Percentiles rank a stretch among this genome's conserved stretches.
Conservation (phyloP, 441 rosid genomes). For the Populus tomentosa region DNA sequence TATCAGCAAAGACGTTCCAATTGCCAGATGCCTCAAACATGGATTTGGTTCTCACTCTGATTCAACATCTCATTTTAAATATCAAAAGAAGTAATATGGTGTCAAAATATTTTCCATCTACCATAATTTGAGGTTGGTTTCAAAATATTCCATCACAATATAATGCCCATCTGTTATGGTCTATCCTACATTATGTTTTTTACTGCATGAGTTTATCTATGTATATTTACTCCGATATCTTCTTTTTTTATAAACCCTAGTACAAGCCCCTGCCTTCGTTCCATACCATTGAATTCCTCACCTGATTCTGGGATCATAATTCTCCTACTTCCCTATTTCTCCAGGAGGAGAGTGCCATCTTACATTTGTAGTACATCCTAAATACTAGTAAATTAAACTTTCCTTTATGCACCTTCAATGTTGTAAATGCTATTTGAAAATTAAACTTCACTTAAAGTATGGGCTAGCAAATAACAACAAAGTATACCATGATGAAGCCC, state of each 20-base stretch:
- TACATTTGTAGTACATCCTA: neutral
- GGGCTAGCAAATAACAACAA: constrained; percentile 3
- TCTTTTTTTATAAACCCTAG: neutral
- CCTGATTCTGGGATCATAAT: neutral
- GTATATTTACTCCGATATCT: neutral
- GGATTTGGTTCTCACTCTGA: neutral
- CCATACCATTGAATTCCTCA: neutral
- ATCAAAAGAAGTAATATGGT: neutral
- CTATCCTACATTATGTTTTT: neutral
- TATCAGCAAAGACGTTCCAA: neutral
- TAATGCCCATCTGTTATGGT: neutral
- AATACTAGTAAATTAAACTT: neutral
- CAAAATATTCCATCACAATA: neutral
- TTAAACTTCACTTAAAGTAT: too few relatives aligned
- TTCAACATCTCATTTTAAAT: neutral
- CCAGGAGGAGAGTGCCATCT: neutral
- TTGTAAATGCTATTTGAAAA: too few relatives aligned
- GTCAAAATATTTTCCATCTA: neutral
- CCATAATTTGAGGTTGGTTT: neutral
- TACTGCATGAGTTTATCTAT: neutral
- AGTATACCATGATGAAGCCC: constrained; percentile 68
- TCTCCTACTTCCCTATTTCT: neutral
- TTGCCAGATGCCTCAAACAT: neutral
- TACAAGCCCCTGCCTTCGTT: neutral
- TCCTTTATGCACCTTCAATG: too few relatives aligned